Percentiles rank a stretch among this genome's conserved stretches.
These are phyloP conservation scores for Sclerotinia nivalis DNA, from an alignment of 2,329 filamentous ascomycete genomes.

Conservation along the genomic window DNA sequence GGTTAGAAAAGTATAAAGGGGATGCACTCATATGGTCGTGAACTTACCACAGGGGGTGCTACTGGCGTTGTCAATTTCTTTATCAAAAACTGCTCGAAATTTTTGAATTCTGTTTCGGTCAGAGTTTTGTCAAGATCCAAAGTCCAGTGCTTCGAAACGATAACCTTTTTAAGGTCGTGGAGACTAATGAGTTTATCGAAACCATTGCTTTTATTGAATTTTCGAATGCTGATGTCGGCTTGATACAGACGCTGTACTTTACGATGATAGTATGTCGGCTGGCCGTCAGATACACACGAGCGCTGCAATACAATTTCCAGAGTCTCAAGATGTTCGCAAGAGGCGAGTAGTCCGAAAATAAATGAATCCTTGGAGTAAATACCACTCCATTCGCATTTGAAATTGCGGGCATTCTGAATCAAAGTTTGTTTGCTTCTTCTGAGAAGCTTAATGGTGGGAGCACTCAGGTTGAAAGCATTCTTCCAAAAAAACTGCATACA, in stretches of 20 bases:
- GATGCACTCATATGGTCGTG: neutral
- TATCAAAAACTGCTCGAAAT: conserved; percentile 17
- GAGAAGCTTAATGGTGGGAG: neutral
- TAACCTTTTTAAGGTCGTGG: conserved; percentile 30
- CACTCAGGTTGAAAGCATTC: conserved; percentile 28
- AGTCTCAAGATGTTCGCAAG: conserved; percentile 23
- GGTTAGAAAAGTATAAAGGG: neutral
- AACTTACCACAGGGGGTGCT: neutral
- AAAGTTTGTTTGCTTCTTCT: conserved; percentile 12
- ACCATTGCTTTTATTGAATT: conserved; percentile 27
- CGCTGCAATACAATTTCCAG: conserved; percentile 21
- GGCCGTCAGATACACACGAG: conserved; percentile 1
- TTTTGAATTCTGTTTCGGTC: conserved; percentile 4
- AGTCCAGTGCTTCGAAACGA: conserved; percentile 4
- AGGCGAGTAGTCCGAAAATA: conserved; percentile 5
- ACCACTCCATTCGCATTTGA: conserved; percentile 28
- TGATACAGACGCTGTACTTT: conserved; percentile 19
- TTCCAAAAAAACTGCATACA: conserved; percentile 28
- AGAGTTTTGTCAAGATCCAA: neutral
- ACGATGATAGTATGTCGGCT: neutral
- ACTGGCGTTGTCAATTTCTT: conserved; percentile 14
- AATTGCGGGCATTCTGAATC: conserved; percentile 21
- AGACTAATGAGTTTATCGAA: conserved; percentile 29
- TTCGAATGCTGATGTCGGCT: conserved; percentile 20
- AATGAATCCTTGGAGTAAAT: conserved; percentile 18